Base-by-base conservation (phyloP, 2,329 filamentous ascomycete species). In the Hypoxylon sp. region DNA sequence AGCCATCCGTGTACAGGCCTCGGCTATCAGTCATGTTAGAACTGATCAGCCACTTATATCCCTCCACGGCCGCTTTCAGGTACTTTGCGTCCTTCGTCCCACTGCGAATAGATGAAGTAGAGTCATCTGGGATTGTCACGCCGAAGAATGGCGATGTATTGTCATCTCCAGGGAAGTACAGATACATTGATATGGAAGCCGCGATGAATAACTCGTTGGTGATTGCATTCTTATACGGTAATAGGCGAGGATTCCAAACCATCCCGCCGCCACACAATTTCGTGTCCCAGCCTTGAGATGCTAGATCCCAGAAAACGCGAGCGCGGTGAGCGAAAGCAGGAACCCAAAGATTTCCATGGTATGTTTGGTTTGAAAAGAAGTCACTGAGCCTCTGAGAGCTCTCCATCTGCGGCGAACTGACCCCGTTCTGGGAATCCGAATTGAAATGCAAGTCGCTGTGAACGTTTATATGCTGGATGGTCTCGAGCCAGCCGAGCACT, bases 191-290 rank as follows among this genome's bases (percentile, higher is more conserved):
- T 37, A 95, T 87, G 22, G 92, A 96, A 0, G 93, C 94, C 0
- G 94, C 86, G 67, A 98, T 93, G 81, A 88, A 98, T 0, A 98
- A 87, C 78, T 98, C 90, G 76, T 98, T 98, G 31, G 95, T 98
- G 74, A 98, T 97, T 70, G 95, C 94, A 76, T 98, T 98, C 78
- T 98, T 98, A 83, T 98, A 98, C 0, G 94, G 94, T 42, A 86
- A 80, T 29, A 95, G 82, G 37, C 88, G 87, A 2, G 93, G 93
- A 72, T 92, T 97, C 95, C 95, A 98, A 13, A 90, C 87, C 92
- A 98, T 97, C 48, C 95, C 95, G 22, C 95, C 95, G 3, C 87
- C 87, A 75, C 95, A 98, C 4, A 97, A 86, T 24, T 84, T 85
- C 22, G 88, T 91, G 76, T 97, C 92, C 94, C 94, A 98, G 4